Evolutionary conservation across 441 rosid genomes (phyloP), one percentile per base, ranked within the genome.

Genomic region (Gossypium trilobum): DNA sequence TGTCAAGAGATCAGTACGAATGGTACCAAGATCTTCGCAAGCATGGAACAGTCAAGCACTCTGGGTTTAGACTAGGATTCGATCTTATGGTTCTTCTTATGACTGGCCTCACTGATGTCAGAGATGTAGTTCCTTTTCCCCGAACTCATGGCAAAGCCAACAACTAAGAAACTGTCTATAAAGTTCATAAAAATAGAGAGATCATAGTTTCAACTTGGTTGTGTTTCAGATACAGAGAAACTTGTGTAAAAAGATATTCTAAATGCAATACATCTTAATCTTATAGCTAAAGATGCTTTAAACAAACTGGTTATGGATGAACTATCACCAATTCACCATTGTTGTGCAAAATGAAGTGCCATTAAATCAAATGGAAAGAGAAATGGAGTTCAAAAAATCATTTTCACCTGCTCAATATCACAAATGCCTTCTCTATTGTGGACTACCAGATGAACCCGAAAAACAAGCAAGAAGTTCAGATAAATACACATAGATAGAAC

Each of bases 61-160:
- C 97, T 0, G 96, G 97, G 64, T 87, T 92, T 83, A 87, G 91
- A 75, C 52, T 90, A 61, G 79, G 74, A 44, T 86, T 92, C 72
- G 99, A 94, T 69, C 80, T 83, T 17, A 86, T 90, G 94, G 86
- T 91, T 77, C 87, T 90, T 70, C 87, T 84, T 59, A 77, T 77
- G 4, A 90, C 94, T n/a, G 96, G 97, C 9, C 89, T 94, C 62
- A 54, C 83, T 5, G 96, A 94, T 79, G 88, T 94, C 55, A 89
- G 84, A 84, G 99, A 92, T 52, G 89, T 71, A 1, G 78, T 92
- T 75, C 96, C 97, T 14, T 94, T 92, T 79, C 97, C 97, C 11
- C 76, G 88, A 77, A 84, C 87, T 70, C 71, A 51, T 54, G 87
- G 88, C 78, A 85, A 85, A 76, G 84, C 81, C 74, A 75, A 78